Base-by-base conservation (phyloP, 2,329 filamentous ascomycete genomes). In the Alternaria panax region DNA sequence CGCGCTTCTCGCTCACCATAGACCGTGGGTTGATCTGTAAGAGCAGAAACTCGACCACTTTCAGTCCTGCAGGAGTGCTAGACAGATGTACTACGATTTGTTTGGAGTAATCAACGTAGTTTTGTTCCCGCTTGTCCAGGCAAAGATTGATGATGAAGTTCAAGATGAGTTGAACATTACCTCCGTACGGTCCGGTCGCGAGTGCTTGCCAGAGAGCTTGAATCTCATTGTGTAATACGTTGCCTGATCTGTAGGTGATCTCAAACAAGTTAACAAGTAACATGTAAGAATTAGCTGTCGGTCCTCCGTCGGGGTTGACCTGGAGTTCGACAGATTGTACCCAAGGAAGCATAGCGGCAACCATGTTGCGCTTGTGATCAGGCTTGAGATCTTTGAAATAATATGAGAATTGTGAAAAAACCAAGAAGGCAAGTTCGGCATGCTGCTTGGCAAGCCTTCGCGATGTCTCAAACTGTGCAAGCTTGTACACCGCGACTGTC, bases 41-140 rank as follows among this genome's bases (percentile, higher is more conserved):
- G 27, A 98, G 82, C 54, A 99, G 84, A 68, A 97, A 97, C 65
- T 99, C 95, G 11, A 99, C 90, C 3, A 99, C 93, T 72, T 96
- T 96, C 47, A 92, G 90, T 0, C 93, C 93, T 2, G 93, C 88
- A 74, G 79, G 90, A 72, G 86, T 97, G 65, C 92, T 95, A 0
- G 95, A 96, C 5, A 99, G 79, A 75, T 97, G 98, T 0, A 99
- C 96, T 16, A 98, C 93, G 52, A 99, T 95, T 77, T 99, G 95
- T 80, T 98, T 99, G 5, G 94, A 94, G 74, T 96, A 97, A 69
- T 97, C 92, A 55, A 99, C 94, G 77, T 97, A 99, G 70, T 97
- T 98, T 72, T 99, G 95, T 76, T 99, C 96, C 48, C 94, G 89
- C 30, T 94, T 89, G 71, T 99, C 95, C 11, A 99, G 82, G 69